phyloP scores from a whole-genome alignment of 2,329 filamentous ascomycete genomes.

The Tolypocladium paradoxum region DNA sequence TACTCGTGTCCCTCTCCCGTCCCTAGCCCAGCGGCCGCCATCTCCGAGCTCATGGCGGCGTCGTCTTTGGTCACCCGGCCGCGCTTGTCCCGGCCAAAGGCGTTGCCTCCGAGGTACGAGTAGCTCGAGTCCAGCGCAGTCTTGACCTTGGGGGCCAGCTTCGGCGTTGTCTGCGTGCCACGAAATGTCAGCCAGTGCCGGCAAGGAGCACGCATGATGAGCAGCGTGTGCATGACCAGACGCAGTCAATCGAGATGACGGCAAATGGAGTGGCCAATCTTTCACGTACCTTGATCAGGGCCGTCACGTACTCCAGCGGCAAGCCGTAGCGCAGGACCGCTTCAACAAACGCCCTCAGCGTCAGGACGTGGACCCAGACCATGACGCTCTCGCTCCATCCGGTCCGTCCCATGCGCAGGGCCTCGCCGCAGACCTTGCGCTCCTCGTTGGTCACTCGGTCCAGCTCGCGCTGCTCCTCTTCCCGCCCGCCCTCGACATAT shows the following conservation, averaged over 20 bases:
- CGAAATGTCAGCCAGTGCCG: not conserved
- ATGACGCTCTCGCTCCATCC: slow-evolving; percentile 94
- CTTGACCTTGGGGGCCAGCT: slow-evolving; percentile 70
- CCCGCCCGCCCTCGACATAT: slow-evolving; percentile 78
- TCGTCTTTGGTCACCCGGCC: slow-evolving; percentile 89
- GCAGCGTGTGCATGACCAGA: slow-evolving; percentile 7
- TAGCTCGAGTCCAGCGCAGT: slow-evolving; percentile 72
- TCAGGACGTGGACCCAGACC: slow-evolving; percentile 89
- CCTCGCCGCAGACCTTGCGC: slow-evolving; percentile 86
- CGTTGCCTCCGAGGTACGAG: slow-evolving; percentile 89
- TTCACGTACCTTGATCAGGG: slow-evolving; percentile 64
- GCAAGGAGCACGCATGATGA: not conserved
- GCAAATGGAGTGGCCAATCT: not conserved
- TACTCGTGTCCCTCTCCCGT: slow-evolving; percentile 72
- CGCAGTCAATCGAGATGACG: not conserved
- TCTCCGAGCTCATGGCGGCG: slow-evolving; percentile 64
- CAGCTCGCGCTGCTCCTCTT: slow-evolving; percentile 81
- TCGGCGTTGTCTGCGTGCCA: slow-evolving; percentile 59
- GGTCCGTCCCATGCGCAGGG: slow-evolving; percentile 74
- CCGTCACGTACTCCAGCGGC: slow-evolving; percentile 80
- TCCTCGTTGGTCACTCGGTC: slow-evolving; percentile 75
- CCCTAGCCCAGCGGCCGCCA: slow-evolving; percentile 63
- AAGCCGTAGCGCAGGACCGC: slow-evolving; percentile 93
- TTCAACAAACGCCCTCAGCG: slow-evolving; percentile 90
- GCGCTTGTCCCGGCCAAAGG: slow-evolving; percentile 87